phyloP scores from a whole-genome alignment of 176 grass and related monocot species.

The Zizania latifolia region DNA sequence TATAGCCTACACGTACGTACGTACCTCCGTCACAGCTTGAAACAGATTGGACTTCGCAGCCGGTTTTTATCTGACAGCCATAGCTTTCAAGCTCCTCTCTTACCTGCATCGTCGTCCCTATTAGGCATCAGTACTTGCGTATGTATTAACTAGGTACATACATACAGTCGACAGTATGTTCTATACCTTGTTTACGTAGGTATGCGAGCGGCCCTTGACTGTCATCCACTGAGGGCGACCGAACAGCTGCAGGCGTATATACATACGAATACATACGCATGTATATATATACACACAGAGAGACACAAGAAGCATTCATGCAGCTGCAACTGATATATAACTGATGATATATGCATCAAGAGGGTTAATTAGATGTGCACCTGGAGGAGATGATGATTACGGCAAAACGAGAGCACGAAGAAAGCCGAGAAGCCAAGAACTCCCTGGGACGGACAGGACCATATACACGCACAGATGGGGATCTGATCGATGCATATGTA shows the following conservation, averaged over 20 bases:
- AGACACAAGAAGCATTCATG: not conserved
- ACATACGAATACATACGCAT: no score
- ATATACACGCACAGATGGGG: conserved; percentile 75
- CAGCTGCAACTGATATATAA: not conserved
- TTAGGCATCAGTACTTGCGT: not conserved
- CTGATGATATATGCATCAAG: no score
- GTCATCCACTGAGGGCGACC: conserved; percentile 90
- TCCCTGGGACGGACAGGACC: conserved; percentile 76
- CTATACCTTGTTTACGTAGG: conserved; percentile 59
- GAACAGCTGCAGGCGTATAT: conserved; percentile 85
- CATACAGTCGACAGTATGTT: not conserved
- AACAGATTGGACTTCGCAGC: conserved; percentile 51
- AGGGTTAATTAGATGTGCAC: no score
- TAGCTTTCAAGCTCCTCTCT: conserved; percentile 64
- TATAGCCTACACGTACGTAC: no score
- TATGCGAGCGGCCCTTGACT: conserved; percentile 65
- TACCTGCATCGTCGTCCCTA: conserved; percentile 35
- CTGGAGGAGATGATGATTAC: conserved; percentile 84
- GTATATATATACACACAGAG: not conserved
- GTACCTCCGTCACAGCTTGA: conserved; percentile 49
- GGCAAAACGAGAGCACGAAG: conserved; percentile 82
- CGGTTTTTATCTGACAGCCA: conserved; percentile 64
- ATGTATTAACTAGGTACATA: not conserved
- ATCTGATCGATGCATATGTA: conserved; percentile 45
- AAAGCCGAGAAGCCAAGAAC: conserved; percentile 76